phyloP scores from a whole-genome alignment of 371 early-diverging fungal species.

The Rhizopus delemar region DNA sequence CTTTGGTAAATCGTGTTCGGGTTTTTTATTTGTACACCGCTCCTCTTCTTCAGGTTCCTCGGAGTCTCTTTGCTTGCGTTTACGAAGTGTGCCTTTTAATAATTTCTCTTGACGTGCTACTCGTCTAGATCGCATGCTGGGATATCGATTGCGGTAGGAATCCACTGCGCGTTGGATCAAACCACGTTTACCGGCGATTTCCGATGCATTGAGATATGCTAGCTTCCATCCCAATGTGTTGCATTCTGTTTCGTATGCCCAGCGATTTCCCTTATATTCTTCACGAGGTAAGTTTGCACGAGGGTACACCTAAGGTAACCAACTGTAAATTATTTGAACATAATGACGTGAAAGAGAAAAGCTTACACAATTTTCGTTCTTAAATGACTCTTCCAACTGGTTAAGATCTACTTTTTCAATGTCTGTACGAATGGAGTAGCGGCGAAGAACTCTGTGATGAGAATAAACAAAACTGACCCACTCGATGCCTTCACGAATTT shows the following conservation, averaged over 20 bases:
- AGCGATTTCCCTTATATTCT: conserved; percentile 80
- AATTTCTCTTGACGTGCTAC: conserved; percentile 81
- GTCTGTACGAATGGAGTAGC: conserved; percentile 78
- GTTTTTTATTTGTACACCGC: conserved; percentile 2
- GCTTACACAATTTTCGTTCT: conserved; percentile 39
- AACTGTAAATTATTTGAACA: background rate
- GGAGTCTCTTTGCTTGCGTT: conserved; percentile 36
- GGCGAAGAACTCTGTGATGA: conserved; percentile 54
- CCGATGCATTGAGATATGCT: conserved; percentile 73
- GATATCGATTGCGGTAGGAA: conserved; percentile 84
- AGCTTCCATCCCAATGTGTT: conserved; percentile 41
- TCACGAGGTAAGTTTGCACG: conserved; percentile 69
- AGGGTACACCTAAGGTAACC: conserved; percentile 34
- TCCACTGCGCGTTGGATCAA: conserved; percentile 94
- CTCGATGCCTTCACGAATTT: conserved; percentile 54
- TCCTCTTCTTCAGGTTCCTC: conserved; percentile 11
- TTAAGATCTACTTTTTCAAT: conserved; percentile 59
- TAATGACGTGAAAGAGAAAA: background rate
- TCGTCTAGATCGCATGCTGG: conserved; percentile 76
- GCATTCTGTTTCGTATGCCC: conserved; percentile 38
- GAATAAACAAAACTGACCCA: conserved; percentile 69
- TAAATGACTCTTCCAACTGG: conserved; percentile 31
- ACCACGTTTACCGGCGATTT: conserved; percentile 85
- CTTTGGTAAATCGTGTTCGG: conserved; percentile 17
- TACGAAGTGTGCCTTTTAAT: conserved; percentile 42